Base-by-base conservation (phyloP, 768 basidiomycete species). In the Galerina marginata region DNA sequence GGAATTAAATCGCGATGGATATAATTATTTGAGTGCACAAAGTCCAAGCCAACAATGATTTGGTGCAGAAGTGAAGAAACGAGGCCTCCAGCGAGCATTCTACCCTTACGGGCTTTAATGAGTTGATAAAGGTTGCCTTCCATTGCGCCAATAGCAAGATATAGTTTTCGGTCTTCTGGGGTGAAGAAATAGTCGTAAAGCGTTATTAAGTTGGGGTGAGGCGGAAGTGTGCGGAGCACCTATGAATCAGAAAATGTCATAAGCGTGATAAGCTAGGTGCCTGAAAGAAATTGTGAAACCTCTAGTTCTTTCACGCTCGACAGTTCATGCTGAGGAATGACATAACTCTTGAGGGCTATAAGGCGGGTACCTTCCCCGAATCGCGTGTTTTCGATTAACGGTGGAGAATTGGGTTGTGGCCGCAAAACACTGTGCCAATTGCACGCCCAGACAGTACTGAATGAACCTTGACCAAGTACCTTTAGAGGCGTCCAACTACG, bases 1-100 rank as follows among this genome's bases (percentile, higher is more conserved):
- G 96, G 96, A 73, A 96, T 96, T 89, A 98, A 92, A 75, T 98
- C 95, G 52, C 96, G 91, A 75, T 98, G 96, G 73, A 98, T 96
- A 75, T 94, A 97, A 23, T 93, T 94, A 23, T 88, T 83, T 9
- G 79, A 74, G 73, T 98, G 96, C 66, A 96, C 91, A 74, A 97
- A 96, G 67, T 91, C 78, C 29, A 98, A 84, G 29, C 95, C 96
- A 20, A 85, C 79, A 49, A 92, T 86, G 65, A 93, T 89, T 75
- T 98, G 96, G 55, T 85, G 86, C 71, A 96, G 95, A 65, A 96
- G 91, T 65, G 91, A 92, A 20, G 93, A 91, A 62, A 95, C 88
- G 62, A 98, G 88, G 61, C 95, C 95, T 23, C 92, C 91, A 16
- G 95, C 93, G 61, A 97, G 85, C 3, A 92, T 86, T 62, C 94